Percentiles rank a stretch among this genome's conserved stretches.
phyloP scores from a whole-genome alignment of 2,329 filamentous ascomycete species.

The Aureobasidium sp. region DNA sequence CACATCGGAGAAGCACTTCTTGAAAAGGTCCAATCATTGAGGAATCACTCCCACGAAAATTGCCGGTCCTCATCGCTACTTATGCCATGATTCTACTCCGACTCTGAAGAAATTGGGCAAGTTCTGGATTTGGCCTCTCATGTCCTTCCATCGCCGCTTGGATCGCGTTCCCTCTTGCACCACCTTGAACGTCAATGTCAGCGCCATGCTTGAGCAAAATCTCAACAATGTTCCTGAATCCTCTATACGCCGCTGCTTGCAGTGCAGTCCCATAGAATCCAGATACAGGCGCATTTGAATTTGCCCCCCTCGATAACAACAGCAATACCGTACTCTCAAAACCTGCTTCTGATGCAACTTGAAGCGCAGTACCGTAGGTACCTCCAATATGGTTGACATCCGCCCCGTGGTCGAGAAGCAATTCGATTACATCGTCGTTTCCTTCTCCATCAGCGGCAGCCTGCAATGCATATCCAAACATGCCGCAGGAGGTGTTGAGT shows the following conservation, averaged over 20 bases:
- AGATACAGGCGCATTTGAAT: neutral
- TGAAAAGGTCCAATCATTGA: too few species aligned
- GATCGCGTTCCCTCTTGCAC: neutral
- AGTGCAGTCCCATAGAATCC: neutral
- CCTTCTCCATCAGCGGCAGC: neutral
- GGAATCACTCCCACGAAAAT: too few species aligned
- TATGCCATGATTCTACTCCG: neutral
- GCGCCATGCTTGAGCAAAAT: neutral
- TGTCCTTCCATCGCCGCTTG: slow-evolving; percentile 5
- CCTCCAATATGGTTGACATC: slow-evolving; percentile 23
- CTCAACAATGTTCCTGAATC: neutral
- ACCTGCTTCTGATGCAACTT: slow-evolving; percentile 22
- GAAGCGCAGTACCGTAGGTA: slow-evolving; percentile 21
- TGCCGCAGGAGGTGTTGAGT: slow-evolving; percentile 3
- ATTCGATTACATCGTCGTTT: slow-evolving; percentile 1
- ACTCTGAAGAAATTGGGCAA: neutral
- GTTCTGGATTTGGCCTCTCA: neutral
- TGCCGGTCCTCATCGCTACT: too few species aligned
- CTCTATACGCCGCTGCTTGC: slow-evolving; percentile 7
- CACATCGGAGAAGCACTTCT: too few species aligned
- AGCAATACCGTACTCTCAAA: neutral
- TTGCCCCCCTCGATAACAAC: neutral
- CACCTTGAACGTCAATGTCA: neutral
- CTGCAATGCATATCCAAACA: neutral
- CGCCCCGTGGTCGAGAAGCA: slow-evolving; percentile 24